These are phyloP conservation scores for Alnus rubra DNA, from an alignment of 306 rosid species.

Conservation along the genomic window DNA sequence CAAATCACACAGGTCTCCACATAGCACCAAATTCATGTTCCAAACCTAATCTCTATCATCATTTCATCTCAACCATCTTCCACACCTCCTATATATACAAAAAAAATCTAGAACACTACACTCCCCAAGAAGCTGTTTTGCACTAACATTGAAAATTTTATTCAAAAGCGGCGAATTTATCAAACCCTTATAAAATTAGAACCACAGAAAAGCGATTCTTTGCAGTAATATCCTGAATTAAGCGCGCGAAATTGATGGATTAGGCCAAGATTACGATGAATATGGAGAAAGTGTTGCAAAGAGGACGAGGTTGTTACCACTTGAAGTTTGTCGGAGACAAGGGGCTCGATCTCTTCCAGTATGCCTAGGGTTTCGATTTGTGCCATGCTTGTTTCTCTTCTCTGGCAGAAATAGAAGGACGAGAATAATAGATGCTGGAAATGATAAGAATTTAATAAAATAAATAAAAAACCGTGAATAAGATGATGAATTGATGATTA, in stretches of 20 bases:
- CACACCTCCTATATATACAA: background rate
- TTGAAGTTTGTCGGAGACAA: conserved; percentile 79
- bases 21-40: background rate
- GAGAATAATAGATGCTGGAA: background rate
- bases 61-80: background rate
- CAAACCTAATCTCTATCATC: background rate
- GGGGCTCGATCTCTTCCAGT: conserved; percentile 61
- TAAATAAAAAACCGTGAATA: no score
- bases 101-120: background rate
- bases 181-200: conserved; percentile 10
- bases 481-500: no score
- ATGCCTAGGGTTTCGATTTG: conserved; percentile 69
- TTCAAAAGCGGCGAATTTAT: background rate
- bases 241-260: background rate
- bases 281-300: conserved; percentile 2
- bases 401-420: background rate
- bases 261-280: background rate
- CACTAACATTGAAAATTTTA: background rate
- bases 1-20: background rate
- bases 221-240: background rate
- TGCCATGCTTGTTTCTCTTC: conserved; percentile 8
- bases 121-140: background rate
- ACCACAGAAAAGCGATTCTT: background rate
- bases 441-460: background rate
- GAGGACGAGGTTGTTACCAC: conserved; percentile 49